A percentile compares a stretch with the other conserved stretches of the same genome.
These are phyloP conservation scores for Dioscorea alata DNA, from an alignment of 106 monocot genomes.

Conservation along the genomic window DNA sequence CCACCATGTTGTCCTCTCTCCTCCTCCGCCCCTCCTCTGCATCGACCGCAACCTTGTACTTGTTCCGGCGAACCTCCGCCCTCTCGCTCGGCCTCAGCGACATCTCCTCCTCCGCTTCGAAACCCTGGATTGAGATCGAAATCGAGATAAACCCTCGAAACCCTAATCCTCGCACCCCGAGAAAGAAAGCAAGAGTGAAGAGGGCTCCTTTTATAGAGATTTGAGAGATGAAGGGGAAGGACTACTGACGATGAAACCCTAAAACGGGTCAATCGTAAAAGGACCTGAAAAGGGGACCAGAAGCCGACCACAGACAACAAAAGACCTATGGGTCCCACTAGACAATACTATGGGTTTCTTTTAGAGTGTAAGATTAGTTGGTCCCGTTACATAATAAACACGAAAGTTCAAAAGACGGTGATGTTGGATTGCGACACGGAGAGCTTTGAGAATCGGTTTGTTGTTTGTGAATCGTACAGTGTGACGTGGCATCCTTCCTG, in stretches of 20 bases:
- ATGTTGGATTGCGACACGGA: too few species aligned
- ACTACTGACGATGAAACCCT: too few species aligned
- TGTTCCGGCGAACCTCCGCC: constrained; percentile 55
- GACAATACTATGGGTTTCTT: too few species aligned
- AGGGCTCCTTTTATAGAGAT: background rate
- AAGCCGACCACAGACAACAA: too few species aligned
- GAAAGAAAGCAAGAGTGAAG: background rate
- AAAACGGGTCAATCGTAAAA: background rate
- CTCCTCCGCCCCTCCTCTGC: constrained; percentile 62
- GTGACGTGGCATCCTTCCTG: too few species aligned
- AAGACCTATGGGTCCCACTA: too few species aligned
- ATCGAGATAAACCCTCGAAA: constrained; percentile 3
- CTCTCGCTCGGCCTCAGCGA: constrained; percentile 64
- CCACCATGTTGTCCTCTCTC: constrained; percentile 65
- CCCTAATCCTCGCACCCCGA: background rate
- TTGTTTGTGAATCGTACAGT: too few species aligned
- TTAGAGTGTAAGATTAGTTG: too few species aligned
- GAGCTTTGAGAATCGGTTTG: too few species aligned
- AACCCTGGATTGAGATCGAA: background rate
- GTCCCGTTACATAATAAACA: too few species aligned
- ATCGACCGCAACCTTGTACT: constrained; percentile 63
- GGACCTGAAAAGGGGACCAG: background rate
- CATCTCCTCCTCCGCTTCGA: constrained; percentile 22
- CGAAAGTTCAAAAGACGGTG: too few species aligned
- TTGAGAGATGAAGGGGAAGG: too few species aligned